Base-by-base conservation (phyloP, 495 filamentous ascomycete genomes). In the Daldinia concentrica region DNA sequence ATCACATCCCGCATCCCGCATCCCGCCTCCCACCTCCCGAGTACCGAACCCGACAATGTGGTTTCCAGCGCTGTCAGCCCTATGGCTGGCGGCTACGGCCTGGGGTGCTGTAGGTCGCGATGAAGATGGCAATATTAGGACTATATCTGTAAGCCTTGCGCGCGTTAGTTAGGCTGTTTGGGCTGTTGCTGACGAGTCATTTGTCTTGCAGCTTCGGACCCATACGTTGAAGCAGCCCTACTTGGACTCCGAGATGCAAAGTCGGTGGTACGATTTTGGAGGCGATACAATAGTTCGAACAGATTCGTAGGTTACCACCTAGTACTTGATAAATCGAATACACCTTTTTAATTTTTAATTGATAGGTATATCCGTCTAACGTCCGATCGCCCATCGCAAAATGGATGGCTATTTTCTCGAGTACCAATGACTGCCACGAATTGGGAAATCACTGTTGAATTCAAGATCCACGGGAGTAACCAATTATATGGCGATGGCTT, bases 241-340 rank as follows among this genome's bases (percentile, higher is more conserved):
- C 81, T 87, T 99, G 55, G 95, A 98, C 82, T 93, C 93, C 64
- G 96, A 99, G 80, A 94, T 98, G 90, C 93, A 97, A 86, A 97
- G 92, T 84, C 91, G 96, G 82, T 99, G 95, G 93, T 99, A 92
- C 80, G 96, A 99, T 83, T 99, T 97, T 87, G 96, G 96, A 76
- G 95, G 94, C 75, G 93, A 97, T 79, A 96, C 95, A 5, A 88
- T 99, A 71, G 85, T 98, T 76, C 90, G 96, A 54, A 92, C 94
- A 69, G 96, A 99, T 80, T 89, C 93, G 91, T 98, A 89, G 68
- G 84, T 76, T 67, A 29, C 66, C 45, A 19, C 41, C 19, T 41
- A 51, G 9, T 22, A 26, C 50, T 60, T 51, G 15, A 30, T 41
- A 55, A 54, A 22, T 37, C 36, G 11, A 56, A 27, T 15, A 9